Evolutionary conservation across 768 basidiomycete genomes (phyloP), one percentile per base, ranked within the genome.

Genomic region (Coprinopsis marcescibilis): DNA sequence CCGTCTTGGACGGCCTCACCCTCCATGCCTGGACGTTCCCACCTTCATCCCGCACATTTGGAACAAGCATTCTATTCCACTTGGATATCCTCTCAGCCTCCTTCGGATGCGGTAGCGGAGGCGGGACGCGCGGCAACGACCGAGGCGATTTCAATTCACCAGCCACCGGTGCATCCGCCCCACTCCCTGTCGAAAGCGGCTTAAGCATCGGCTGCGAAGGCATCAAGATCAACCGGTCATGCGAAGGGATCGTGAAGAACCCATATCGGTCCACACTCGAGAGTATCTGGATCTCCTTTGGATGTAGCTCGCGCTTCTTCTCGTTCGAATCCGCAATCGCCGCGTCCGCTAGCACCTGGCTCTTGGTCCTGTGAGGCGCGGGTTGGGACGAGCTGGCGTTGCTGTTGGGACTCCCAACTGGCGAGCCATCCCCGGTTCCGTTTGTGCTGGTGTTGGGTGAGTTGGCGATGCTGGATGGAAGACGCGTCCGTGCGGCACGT

Each of bases 241-340:
- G 88, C 44, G 85, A 83, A 1, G 84, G 77, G 3, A 80, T 67
- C 4, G 78, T 66, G 65, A 90, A 90, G 73, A 98, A 98, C 23
- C 95, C 95, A 63, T 97, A 98, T 52, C 93, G 80, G 65, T 98
- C 95, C n/a, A 97, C 74, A 43, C 73, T 85, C 20, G 76, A 62
- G 24, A 97, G 70, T 13, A 87, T 70, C 52, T 80, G 69, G 46
- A 87, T 64, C 62, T 96, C 94, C 55, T 83, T 77, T n/a, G 74
- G 70, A 41, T 77, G 76, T 14, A 94, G 70, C 12, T 86, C 81
- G 34, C 77, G 74, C 33, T 69, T 71, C 66, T 80, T 88, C 62
- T 83, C 85, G 7, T 61, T 64, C 14, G 71, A 75, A 56, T 79
- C 73, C 11, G 69, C 78, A 3, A 85, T 49, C 3, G 80, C 77